Base-by-base conservation (phyloP, 1,284 basidiomycete species). In the Gomphus bonarii region DNA sequence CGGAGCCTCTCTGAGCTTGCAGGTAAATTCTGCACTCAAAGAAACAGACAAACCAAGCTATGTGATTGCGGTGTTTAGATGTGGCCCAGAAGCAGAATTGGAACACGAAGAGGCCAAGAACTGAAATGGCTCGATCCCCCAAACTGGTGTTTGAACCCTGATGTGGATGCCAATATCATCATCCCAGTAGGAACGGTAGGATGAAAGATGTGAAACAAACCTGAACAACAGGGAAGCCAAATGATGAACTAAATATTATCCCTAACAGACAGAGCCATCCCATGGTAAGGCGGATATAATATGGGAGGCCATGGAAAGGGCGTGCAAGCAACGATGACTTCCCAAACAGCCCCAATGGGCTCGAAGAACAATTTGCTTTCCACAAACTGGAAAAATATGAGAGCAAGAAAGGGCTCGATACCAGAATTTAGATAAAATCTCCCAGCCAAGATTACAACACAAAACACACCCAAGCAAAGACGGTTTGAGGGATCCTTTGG, bases 381-480 rank as follows among this genome's bases (percentile, higher is more conserved):
- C 60, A 91, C 82, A 69, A 80, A 90, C 20, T 87, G 80, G 75
- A 88, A 91, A 1, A 82, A 84, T 61, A 90, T 89, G 61, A 87
- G 75, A 50, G 33, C 54, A 36, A 61, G 57, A 35, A 55, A 58
- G 40, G 53, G 53, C 50, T 54, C 22, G 28, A 49, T 6, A 33
- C n/a, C 48, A 20, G 20, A 20, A 22, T n/a, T 46, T 7, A 35
- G 44, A 25, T 36, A 16, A 30, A 31, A 6, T n/a, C n/a, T n/a
- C 20, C 22, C 12, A 14, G 25, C n/a, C 25, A 54, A 28, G 18
- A 38, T 33, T 63, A 62, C 84, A 82, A 77, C 22, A 61, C 8
- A 61, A 90, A 73, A 72, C 90, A 89, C 56, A 81, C 80, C 89
- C 88, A 91, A 3, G 88, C 85, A 64, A 84, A 86, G 47, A 90